Conservation (phyloP, 2,329 filamentous ascomycete species). For the Epichloe gansuensis region DNA sequence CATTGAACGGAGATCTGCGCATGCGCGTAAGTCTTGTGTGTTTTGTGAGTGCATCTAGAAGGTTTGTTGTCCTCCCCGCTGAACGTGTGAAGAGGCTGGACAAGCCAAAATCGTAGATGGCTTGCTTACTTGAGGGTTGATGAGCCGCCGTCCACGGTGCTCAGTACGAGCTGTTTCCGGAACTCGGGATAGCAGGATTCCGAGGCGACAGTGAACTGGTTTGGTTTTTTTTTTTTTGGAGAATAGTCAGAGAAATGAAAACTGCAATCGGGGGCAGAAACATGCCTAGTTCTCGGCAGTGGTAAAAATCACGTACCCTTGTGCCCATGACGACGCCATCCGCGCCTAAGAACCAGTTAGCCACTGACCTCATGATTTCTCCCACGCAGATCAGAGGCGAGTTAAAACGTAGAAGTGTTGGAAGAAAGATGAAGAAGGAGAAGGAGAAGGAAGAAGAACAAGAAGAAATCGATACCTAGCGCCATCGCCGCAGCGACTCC, state of each 20-base stretch:
- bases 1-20: constrained; percentile 28
- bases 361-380: no score
- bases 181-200: constrained; percentile 30
- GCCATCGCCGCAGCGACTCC: constrained; percentile 42
- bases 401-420: no score
- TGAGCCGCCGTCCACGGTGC: constrained; percentile 29
- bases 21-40: no score
- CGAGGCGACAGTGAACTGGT: constrained; percentile 28
- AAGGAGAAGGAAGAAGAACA: no score
- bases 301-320: constrained; percentile 15
- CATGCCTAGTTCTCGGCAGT: not conserved
- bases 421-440: no score
- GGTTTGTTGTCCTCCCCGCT: not conserved
- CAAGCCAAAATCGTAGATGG: no score
- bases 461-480: constrained; percentile 29
- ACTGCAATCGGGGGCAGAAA: not conserved
- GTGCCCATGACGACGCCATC: constrained; percentile 33
- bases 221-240: not conserved
- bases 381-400: no score
- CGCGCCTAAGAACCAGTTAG: constrained; percentile 18
- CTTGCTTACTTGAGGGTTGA: constrained; percentile 31
- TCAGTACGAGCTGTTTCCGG: constrained; percentile 27
- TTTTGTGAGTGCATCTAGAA: no score
- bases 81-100: no score
- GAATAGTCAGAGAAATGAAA: not conserved